Percentiles rank a stretch among this genome's conserved stretches.
phyloP scores from a whole-genome alignment of 139 green algal genomes.

The Micromonas commoda region DNA sequence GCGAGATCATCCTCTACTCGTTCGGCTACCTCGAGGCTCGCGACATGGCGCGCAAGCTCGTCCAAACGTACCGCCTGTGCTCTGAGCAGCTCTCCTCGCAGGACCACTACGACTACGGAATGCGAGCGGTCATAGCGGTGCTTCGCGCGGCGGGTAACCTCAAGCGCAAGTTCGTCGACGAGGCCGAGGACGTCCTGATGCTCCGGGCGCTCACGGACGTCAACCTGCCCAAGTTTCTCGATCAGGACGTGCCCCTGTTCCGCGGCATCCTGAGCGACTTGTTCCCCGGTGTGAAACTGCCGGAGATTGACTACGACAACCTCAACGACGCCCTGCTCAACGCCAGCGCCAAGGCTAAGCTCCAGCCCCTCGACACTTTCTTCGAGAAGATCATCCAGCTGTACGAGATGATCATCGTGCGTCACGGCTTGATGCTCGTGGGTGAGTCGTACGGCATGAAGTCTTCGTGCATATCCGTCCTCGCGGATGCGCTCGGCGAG shows the following conservation, averaged over 20 bases:
- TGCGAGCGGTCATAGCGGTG: conserved; percentile 75
- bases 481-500: conserved; percentile 53
- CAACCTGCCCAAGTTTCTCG: conserved; percentile 78
- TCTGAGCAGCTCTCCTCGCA: conserved; percentile 81
- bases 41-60: conserved; percentile 76
- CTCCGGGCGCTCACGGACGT: conserved; percentile 76
- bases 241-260: conserved; percentile 75
- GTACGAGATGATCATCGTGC: conserved; percentile 79
- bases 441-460: conserved; percentile 74
- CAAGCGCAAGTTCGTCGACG: conserved; percentile 66
- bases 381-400: conserved; percentile 83
- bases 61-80: conserved; percentile 75
- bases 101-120: conserved; percentile 78
- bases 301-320: conserved; percentile 47
- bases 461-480: conserved; percentile 62
- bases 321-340: conserved; percentile 58
- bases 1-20: conserved; percentile 81
- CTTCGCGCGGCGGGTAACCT: conserved; percentile 61
- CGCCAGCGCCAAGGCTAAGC: conserved; percentile 54
- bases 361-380: conserved; percentile 71
- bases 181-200: conserved; percentile 70
- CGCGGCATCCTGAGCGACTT: conserved; percentile 71
- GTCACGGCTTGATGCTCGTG: conserved; percentile 88
- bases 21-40: conserved; percentile 72
- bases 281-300: conserved; percentile 76